Evolutionary conservation across 352 stramenopile species (phyloP), one percentile per base, ranked within the genome.

Genomic region (Phytopythium ostracodes): DNA sequence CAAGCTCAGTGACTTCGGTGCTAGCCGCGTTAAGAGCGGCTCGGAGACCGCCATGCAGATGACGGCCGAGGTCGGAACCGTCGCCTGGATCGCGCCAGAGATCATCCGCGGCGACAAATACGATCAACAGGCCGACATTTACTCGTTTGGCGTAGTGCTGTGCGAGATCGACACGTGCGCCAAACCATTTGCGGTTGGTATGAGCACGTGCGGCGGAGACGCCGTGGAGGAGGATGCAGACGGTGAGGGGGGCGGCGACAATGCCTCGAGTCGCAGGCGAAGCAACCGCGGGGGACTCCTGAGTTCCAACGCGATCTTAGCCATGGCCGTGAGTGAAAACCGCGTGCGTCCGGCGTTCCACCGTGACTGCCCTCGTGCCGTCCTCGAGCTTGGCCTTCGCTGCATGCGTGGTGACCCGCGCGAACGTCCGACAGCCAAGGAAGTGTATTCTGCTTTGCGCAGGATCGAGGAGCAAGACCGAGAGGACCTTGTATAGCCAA

Each of bases 1-100:
- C 50, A 88, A 87, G 59, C 61, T 87, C 36, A 82, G 70, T 24
- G 79, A 88, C 56, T 88, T 88, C 68, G 76, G 76, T n/a, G 68
- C 80, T 14, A 85, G 76, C 53, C 77, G 76, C 8, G 60, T 61
- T n/a, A 65, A 68, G 27, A 54, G 51, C 7, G 60, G 64, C 46
- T 76, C 66, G 22, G 66, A 67, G 27, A 62, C 65, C 22, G 65
- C 49, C 0, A 51, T 51, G 25, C 66, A 73, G 50, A 76, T 77
- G 70, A 84, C 77, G 22, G 75, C 73, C 0, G 77, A 81, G 40
- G 71, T 87, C n/a, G 77, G 77, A 6, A 87, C 77, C 6, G 71
- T 79, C 1, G 64, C 73, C 18, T 87, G 77, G 77, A 87, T 84
- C 52, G 77, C 77, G 0, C 77, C 77, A 0, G 75, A 87, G 62